A percentile compares a stretch with the other conserved stretches of the same genome.
Conservation (phyloP, 805 yeast genomes). For the Schizosaccharomyces osmophilus region DNA sequence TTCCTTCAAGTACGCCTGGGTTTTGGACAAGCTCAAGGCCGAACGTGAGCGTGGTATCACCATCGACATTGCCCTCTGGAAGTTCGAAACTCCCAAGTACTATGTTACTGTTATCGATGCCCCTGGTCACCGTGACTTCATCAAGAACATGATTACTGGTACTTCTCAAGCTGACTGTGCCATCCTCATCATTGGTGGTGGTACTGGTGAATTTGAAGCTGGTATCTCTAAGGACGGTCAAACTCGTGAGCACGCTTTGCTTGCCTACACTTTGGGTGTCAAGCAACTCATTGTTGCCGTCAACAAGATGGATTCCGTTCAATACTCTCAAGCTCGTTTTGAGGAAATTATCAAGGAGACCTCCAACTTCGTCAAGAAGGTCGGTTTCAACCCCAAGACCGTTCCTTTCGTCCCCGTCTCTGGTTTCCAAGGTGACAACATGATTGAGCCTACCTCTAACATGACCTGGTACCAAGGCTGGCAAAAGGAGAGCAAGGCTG, state of each 20-base stretch:
- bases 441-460: constrained; percentile 63
- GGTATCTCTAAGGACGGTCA: constrained; percentile 89
- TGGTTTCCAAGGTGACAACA: constrained; percentile 86
- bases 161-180: constrained; percentile 88
- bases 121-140: constrained; percentile 92
- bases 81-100: constrained; percentile 78
- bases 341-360: constrained; percentile 57
- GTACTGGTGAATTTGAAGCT: constrained; percentile 86
- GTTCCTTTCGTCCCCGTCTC: constrained; percentile 77
- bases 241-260: constrained; percentile 82
- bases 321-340: constrained; percentile 64
- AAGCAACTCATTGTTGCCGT: constrained; percentile 79
- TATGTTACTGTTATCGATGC: constrained; percentile 81
- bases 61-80: constrained; percentile 79
- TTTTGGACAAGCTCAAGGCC: constrained; percentile 81
- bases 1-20: constrained; percentile 96
- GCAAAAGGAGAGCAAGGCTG: constrained; percentile 51
- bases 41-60: constrained; percentile 96
- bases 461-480: constrained; percentile 78
- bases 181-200: constrained; percentile 71
- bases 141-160: constrained; percentile 90
- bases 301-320: constrained; percentile 87
- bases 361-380: constrained; percentile 60
- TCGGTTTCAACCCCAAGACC: constrained; percentile 61
- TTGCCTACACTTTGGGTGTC: constrained; percentile 97